A percentile compares a stretch with the other conserved stretches of the same genome.
These are phyloP conservation scores for Pythium vanterpoolii DNA, from an alignment of 352 stramenopile species.

Conservation along the genomic window DNA sequence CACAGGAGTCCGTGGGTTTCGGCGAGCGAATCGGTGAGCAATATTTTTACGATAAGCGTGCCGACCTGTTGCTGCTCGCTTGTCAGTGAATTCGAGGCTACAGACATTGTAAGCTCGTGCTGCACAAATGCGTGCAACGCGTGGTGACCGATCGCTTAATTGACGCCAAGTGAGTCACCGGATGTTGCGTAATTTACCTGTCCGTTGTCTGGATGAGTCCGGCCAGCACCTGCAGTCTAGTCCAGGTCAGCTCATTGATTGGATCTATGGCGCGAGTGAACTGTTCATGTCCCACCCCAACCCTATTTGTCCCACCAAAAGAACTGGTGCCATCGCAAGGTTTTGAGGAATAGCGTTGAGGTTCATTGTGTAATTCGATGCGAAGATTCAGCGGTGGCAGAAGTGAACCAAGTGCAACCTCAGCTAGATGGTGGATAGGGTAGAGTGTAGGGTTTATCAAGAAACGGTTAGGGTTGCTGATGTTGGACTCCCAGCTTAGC, in stretches of 20 bases:
- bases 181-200: too few relatives aligned
- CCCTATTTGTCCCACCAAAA: conserved; percentile 1
- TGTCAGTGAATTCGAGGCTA: too few relatives aligned
- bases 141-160: too few relatives aligned
- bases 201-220: too few relatives aligned
- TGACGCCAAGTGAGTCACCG: too few relatives aligned
- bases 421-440: background rate
- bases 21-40: too few relatives aligned
- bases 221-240: background rate
- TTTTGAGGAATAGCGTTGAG: background rate
- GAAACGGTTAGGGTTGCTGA: background rate
- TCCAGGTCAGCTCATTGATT: background rate
- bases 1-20: too few relatives aligned
- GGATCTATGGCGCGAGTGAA: background rate
- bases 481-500: too few relatives aligned
- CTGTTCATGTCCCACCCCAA: conserved; percentile 5
- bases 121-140: too few relatives aligned
- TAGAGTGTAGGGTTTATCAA: conserved; percentile 1
- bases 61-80: too few relatives aligned
- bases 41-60: too few relatives aligned
- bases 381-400: background rate
- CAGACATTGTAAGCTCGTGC: too few relatives aligned
- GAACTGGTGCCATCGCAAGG: background rate
- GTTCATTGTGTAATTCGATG: conserved; percentile 3
- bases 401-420: background rate